phyloP scores from a whole-genome alignment of 306 rosid species.

The Leucaena leucocephala region DNA sequence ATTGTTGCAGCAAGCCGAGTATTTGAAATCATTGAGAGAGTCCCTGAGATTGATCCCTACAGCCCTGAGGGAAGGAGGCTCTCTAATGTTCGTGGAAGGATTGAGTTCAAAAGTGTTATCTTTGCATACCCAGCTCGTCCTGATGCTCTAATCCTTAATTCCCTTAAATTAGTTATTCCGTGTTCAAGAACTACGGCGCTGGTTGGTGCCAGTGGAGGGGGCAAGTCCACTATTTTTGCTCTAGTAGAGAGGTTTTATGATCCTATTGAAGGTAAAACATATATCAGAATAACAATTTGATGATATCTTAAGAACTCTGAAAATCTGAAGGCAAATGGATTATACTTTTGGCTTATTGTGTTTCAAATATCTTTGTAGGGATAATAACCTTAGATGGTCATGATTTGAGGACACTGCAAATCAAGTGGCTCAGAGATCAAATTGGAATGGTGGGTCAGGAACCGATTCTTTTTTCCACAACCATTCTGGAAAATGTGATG shows the following conservation, averaged over 20 bases:
- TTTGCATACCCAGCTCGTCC: slow-evolving; percentile 89
- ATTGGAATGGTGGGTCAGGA: slow-evolving; percentile 97
- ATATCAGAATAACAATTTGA: slow-evolving; percentile 8
- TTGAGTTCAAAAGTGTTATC: slow-evolving; percentile 69
- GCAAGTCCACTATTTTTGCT: slow-evolving; percentile 91
- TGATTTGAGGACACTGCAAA: slow-evolving; percentile 77
- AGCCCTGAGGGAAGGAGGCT: slow-evolving; percentile 67
- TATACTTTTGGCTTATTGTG: slow-evolving; percentile 13
- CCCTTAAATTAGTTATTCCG: slow-evolving; percentile 71
- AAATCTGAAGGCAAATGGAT: slow-evolving; percentile 5
- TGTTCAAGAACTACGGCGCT: slow-evolving; percentile 75
- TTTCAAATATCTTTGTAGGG: slow-evolving; percentile 54
- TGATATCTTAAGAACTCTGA: background rate
- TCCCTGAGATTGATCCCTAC: slow-evolving; percentile 89
- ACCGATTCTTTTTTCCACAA: slow-evolving; percentile 85
- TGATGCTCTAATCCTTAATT: slow-evolving; percentile 56
- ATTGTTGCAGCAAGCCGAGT: slow-evolving; percentile 90
- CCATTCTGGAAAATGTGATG: slow-evolving; percentile 83
- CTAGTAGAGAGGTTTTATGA: slow-evolving; percentile 91
- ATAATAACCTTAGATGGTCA: slow-evolving; percentile 77
- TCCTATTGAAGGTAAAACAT: slow-evolving; percentile 61
- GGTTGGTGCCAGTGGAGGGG: slow-evolving; percentile 95
- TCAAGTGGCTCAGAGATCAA: slow-evolving; percentile 86
- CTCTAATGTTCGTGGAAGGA: slow-evolving; percentile 61
- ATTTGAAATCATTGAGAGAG: slow-evolving; percentile 73